A percentile compares a stretch with the other conserved stretches of the same genome.
phyloP scores from a whole-genome alignment of 192 early-diverging fungal genomes.

The Backusella morwellensis region DNA sequence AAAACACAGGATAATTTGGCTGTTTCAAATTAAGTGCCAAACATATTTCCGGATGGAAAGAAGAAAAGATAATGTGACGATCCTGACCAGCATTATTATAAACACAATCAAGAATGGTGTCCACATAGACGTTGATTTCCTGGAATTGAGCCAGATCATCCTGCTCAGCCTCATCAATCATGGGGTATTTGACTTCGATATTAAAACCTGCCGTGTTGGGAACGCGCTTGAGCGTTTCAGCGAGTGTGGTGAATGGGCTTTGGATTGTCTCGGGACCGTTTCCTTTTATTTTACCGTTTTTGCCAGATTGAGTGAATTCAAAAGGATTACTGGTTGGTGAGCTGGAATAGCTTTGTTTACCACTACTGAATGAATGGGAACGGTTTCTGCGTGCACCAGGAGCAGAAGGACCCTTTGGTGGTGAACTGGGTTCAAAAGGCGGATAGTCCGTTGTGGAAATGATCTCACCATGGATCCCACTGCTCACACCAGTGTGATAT shows the following conservation, averaged over 20 bases:
- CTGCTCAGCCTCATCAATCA: constrained; percentile 84
- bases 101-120: constrained; percentile 79
- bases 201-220: constrained; percentile 83
- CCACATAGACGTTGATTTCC: constrained; percentile 86
- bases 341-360: background rate
- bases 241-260: constrained; percentile 83
- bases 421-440: background rate
- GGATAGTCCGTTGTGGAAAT: constrained; percentile 13
- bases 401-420: background rate
- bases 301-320: constrained; percentile 27
- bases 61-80: constrained; percentile 87
- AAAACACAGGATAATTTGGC: constrained; percentile 85
- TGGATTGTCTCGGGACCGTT: constrained; percentile 81
- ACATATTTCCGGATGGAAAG: constrained; percentile 90
- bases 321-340: background rate
- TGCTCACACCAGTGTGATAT: constrained; percentile 36
- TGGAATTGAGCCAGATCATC: constrained; percentile 64
- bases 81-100: constrained; percentile 53
- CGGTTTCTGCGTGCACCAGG: constrained; percentile 30
- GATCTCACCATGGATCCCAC: constrained; percentile 19
- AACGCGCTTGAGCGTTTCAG: constrained; percentile 72
- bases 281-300: constrained; percentile 60
- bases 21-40: constrained; percentile 85
- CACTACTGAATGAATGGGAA: constrained; percentile 43
- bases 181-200: constrained; percentile 96